phyloP scores from a whole-genome alignment of 768 basidiomycete genomes.

The Gelatoporia subvermispora region DNA sequence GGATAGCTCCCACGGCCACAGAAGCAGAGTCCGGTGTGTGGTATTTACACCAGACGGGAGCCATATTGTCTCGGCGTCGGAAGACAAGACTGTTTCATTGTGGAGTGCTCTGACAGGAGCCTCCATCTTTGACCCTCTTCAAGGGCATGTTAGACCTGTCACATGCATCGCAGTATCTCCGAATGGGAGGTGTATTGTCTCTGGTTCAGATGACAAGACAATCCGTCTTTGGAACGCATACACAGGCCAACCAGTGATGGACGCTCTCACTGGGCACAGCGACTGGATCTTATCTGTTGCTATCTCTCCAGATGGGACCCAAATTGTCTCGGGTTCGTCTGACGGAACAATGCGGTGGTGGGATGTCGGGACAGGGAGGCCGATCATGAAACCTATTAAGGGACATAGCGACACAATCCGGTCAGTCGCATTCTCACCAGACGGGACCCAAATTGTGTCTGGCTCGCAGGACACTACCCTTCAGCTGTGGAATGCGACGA shows the following conservation, averaged over 20 bases:
- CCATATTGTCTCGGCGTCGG: conserved; percentile 7
- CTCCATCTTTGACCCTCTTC: conserved; percentile 6
- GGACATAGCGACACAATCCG: conserved; percentile 17
- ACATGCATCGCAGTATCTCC: not conserved
- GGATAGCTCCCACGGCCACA: conserved; percentile 15
- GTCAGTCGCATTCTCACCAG: no score
- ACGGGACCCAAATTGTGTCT: no score
- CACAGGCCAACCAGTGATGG: not conserved
- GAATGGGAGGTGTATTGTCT: not conserved
- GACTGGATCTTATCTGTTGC: conserved; percentile 30
- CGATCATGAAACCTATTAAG: conserved; percentile 2
- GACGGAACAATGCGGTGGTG: conserved; percentile 25
- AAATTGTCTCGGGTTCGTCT: conserved; percentile 38
- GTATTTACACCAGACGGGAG: conserved; percentile 39
- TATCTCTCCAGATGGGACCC: conserved; percentile 39
- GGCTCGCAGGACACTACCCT: not conserved
- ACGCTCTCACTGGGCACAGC: conserved; percentile 9
- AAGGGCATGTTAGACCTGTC: not conserved
- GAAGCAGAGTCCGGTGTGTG: conserved; percentile 28
- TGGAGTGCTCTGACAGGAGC: conserved; percentile 7
- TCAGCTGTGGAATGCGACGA: no score
- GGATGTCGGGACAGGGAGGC: conserved; percentile 2
- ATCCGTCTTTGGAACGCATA: conserved; percentile 5
- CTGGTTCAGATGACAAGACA: not conserved
- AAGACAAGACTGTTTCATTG: conserved; percentile 5